Percentiles rank a stretch among this genome's conserved stretches.
Evolutionary conservation across 371 early-diverging fungal genomes (phyloP).

Genomic region (Mortierella sp.): DNA sequence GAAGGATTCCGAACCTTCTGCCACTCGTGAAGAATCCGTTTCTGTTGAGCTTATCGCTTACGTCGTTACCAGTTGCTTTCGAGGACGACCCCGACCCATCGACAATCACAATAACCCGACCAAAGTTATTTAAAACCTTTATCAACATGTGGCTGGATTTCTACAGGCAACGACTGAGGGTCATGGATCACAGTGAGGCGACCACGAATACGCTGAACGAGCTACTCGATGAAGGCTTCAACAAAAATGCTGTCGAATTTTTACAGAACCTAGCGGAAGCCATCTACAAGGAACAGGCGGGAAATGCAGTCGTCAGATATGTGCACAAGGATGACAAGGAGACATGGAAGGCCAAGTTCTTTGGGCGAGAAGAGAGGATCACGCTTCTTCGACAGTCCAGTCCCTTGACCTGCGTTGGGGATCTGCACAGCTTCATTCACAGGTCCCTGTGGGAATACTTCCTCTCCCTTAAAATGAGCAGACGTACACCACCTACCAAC

Average conservation of each 20-base stretch:
- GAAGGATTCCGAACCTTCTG: slow-evolving; percentile 12
- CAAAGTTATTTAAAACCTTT: neutral
- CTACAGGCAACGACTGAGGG: neutral
- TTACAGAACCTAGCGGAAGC: neutral
- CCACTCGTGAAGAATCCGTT: slow-evolving; percentile 25
- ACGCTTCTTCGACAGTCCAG: slow-evolving; percentile 1
- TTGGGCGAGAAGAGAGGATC: neutral
- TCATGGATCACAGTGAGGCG: neutral
- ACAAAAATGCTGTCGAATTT: neutral
- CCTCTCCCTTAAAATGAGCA: neutral
- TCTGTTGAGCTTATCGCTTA: neutral
- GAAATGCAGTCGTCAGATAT: neutral
- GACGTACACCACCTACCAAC: neutral
- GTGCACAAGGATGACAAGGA: neutral
- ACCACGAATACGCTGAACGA: neutral
- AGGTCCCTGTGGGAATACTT: neutral
- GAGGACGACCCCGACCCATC: slow-evolving; percentile 3
- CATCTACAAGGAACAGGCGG: neutral
- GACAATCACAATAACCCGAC: neutral
- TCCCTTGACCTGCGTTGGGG: slow-evolving; percentile 3
- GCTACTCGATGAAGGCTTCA: neutral
- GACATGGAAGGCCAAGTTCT: slow-evolving; percentile 1
- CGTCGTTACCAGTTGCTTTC: neutral
- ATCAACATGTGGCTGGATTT: neutral
- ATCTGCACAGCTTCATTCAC: slow-evolving; percentile 1